Conservation (phyloP, 2,329 filamentous ascomycete genomes). For the Colletotrichum sp. region DNA sequence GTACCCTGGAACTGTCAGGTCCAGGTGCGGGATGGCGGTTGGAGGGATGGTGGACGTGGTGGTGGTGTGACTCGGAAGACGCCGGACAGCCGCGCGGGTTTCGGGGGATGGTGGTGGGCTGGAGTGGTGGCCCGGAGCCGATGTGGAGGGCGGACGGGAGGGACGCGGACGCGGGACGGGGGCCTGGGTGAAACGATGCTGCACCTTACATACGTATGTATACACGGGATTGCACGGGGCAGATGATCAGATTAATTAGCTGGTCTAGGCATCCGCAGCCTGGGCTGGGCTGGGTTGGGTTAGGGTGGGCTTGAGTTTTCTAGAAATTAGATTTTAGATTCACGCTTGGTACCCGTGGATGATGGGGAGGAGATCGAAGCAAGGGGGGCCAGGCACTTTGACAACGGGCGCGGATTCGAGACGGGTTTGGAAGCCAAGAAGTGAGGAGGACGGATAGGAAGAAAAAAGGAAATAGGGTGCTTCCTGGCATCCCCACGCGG, state of each 20-base stretch:
- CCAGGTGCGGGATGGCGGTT: neutral
- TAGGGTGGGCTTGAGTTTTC: neutral
- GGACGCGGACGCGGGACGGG: neutral
- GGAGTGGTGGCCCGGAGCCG: neutral
- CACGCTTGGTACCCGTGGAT: neutral
- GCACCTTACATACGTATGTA: neutral
- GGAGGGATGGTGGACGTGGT: neutral
- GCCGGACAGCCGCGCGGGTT: neutral
- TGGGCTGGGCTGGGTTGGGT: neutral
- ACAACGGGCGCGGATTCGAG: neutral
- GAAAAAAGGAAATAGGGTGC: neutral
- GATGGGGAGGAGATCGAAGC: neutral
- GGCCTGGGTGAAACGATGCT: neutral
- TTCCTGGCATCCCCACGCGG: neutral
- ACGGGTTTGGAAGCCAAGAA: neutral
- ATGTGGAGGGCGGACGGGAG: neutral
- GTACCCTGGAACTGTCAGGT: neutral
- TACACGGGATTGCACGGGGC: neutral
- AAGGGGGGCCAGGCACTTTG: neutral
- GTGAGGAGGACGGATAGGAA: neutral
- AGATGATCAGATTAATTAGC: neutral
- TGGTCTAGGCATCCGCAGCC: no score
- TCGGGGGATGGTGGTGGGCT: neutral
- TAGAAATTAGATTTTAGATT: neutral
- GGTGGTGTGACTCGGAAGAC: neutral